Base-by-base conservation (phyloP, 1,139 yeast genomes). In the Taphrina flavorubra region DNA sequence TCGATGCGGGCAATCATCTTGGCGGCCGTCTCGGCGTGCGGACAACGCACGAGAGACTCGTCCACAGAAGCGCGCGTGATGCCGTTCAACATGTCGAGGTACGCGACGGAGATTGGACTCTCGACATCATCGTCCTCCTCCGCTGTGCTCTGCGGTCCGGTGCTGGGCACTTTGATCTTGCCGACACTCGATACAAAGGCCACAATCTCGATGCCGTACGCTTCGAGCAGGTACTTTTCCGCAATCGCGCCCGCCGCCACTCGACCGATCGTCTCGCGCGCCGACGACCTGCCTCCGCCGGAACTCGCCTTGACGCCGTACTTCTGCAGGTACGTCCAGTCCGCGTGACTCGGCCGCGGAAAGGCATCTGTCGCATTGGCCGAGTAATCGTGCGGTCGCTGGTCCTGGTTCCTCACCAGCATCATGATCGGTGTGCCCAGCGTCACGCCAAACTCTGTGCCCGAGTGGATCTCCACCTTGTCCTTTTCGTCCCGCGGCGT, bases 211-310 rank as follows among this genome's bases (percentile, higher is more conserved):
- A 94, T 95, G 71, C 86, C 85, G 77, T 89, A 87, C 68, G 90
- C 89, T 75, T 88, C 86, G 67, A 81, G 77, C 76, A 94, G 84
- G 74, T 91, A 87, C 81, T 92, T 92, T 79, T 94, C 99, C 58
- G 99, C 99, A 79, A 94, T 87, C 70, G 97, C 98, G 74, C 98
- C 98, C 14, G 98, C 99, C 64, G 99, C 99, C 67, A 94, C 99
- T 78, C 99, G 85, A 68, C 98, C 99, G 75, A 95, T 94, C 65
- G 99, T 94, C 80, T 94, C 99, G 79, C 99, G 87, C 13, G 99
- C 99, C 56, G 95, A 87, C 31, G 97, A 89, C 77, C 99, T 86
- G 72, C 99, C 99, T 75, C 99, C 99, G 67, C 99, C 99, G 59
- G 96, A 88, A 7, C 96, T 85, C 11, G 97, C 95, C 81, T 94